These are phyloP conservation scores for Tetrahymena malaccensis DNA, from an alignment of 73 alveolate genomes.

Conservation along the genomic window DNA sequence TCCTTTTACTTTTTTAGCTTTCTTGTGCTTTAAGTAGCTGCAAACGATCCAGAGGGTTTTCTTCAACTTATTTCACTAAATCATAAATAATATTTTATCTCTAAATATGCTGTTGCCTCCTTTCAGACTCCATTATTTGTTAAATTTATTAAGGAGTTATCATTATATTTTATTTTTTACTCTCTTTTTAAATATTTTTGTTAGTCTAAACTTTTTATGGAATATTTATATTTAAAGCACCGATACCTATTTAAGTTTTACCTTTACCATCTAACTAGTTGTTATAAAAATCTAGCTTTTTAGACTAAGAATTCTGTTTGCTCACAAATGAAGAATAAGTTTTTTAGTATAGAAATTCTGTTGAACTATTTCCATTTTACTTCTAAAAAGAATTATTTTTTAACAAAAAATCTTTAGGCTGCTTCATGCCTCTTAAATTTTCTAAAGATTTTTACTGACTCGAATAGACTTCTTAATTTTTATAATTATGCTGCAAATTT, in stretches of 20 bases:
- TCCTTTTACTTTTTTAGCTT: background rate
- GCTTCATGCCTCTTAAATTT: background rate
- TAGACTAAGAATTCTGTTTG: background rate
- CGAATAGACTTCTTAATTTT: background rate
- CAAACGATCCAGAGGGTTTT: background rate
- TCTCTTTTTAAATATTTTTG: background rate
- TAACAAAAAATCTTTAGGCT: background rate
- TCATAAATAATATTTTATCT: background rate
- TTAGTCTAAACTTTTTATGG: background rate
- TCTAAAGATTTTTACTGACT: background rate
- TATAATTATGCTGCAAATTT: too few relatives aligned
- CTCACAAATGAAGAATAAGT: background rate
- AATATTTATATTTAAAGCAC: background rate
- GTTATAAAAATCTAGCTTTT: background rate
- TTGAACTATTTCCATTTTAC: background rate
- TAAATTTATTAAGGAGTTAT: background rate
- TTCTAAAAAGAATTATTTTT: background rate
- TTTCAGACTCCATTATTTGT: background rate
- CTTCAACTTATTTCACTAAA: background rate
- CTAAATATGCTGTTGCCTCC: background rate
- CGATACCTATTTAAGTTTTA: background rate
- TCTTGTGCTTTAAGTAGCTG: background rate
- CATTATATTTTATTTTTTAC: background rate
- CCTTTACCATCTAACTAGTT: background rate
- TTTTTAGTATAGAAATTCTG: background rate